phyloP scores from a whole-genome alignment of 768 basidiomycete genomes.

The Xanthoconium stramineum region DNA sequence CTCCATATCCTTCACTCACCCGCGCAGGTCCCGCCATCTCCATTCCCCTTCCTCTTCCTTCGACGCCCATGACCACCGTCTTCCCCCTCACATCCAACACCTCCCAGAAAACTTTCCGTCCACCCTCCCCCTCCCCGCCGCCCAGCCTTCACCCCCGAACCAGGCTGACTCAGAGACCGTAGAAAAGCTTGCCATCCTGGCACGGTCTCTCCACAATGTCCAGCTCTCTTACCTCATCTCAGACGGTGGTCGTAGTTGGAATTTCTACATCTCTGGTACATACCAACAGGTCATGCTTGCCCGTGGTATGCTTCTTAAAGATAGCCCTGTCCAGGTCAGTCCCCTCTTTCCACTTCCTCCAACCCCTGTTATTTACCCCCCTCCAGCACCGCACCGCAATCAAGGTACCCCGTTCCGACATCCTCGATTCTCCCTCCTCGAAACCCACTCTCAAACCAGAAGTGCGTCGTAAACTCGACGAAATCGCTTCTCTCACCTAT shows the following conservation, averaged over 20 bases:
- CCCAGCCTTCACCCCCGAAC: constrained; percentile 29
- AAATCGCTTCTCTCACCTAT: constrained; percentile 88
- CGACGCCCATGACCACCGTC: constrained; percentile 56
- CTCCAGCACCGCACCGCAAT: constrained; percentile 78
- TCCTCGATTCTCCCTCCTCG: constrained; percentile 80
- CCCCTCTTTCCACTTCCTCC: not conserved
- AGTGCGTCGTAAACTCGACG: constrained; percentile 83
- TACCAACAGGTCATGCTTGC: constrained; percentile 93
- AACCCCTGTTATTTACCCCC: constrained; percentile 15
- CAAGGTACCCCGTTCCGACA: constrained; percentile 89
- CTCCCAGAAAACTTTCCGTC: constrained; percentile 32
- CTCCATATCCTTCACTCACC: constrained; percentile 91
- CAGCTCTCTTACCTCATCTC: constrained; percentile 76
- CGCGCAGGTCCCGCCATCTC: constrained; percentile 72
- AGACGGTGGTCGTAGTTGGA: constrained; percentile 70
- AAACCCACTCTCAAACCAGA: constrained; percentile 79
- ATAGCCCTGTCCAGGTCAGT: constrained; percentile 79
- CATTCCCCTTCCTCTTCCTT: constrained; percentile 56
- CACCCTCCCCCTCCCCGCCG: constrained; percentile 38
- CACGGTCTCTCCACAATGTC: constrained; percentile 78
- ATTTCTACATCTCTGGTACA: constrained; percentile 86
- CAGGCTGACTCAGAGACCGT: constrained; percentile 69
- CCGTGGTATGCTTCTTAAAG: constrained; percentile 84
- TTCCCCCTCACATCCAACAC: constrained; percentile 38
- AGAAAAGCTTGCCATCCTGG: constrained; percentile 73